These are phyloP conservation scores for Apiospora arundinis DNA, from an alignment of 2,329 filamentous ascomycete species.

Conservation along the genomic window DNA sequence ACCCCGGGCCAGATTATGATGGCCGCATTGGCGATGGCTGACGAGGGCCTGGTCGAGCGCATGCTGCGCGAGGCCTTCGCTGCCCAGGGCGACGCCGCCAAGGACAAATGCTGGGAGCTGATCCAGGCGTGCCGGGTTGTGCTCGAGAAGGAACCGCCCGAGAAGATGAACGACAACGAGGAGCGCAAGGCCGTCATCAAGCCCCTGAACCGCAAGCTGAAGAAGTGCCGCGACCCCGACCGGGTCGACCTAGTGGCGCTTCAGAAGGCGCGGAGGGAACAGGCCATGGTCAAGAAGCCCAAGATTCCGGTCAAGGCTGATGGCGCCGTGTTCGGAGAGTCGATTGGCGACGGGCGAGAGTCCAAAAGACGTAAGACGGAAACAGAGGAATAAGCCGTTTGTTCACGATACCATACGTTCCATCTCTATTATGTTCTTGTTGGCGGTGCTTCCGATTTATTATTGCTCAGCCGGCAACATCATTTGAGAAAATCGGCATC, in stretches of 20 bases:
- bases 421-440: not conserved
- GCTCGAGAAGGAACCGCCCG: slow-evolving; percentile 63
- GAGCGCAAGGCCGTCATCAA: slow-evolving; percentile 56
- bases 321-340: slow-evolving; percentile 41
- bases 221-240: slow-evolving; percentile 75
- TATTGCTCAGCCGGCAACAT: not conserved
- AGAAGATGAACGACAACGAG: slow-evolving; percentile 58
- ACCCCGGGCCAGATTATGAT: slow-evolving; percentile 95
- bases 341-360: slow-evolving; percentile 40
- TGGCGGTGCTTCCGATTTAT: not conserved
- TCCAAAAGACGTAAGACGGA: slow-evolving; percentile 46
- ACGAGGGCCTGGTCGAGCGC: slow-evolving; percentile 64
- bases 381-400: not conserved
- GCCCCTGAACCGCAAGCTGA: slow-evolving; percentile 71
- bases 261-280: slow-evolving; percentile 68
- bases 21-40: slow-evolving; percentile 77
- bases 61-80: slow-evolving; percentile 51
- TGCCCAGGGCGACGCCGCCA: slow-evolving; percentile 33
- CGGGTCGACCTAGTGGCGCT: slow-evolving; percentile 74
- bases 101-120: slow-evolving; percentile 55
- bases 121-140: slow-evolving; percentile 60
- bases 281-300: slow-evolving; percentile 48
- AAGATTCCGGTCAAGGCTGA: slow-evolving; percentile 47
- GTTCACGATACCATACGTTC: not conserved
- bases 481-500: not conserved